These are phyloP conservation scores for Pseudogymnoascus sp. DNA, from an alignment of 2,329 filamentous ascomycete species.

Conservation along the genomic window DNA sequence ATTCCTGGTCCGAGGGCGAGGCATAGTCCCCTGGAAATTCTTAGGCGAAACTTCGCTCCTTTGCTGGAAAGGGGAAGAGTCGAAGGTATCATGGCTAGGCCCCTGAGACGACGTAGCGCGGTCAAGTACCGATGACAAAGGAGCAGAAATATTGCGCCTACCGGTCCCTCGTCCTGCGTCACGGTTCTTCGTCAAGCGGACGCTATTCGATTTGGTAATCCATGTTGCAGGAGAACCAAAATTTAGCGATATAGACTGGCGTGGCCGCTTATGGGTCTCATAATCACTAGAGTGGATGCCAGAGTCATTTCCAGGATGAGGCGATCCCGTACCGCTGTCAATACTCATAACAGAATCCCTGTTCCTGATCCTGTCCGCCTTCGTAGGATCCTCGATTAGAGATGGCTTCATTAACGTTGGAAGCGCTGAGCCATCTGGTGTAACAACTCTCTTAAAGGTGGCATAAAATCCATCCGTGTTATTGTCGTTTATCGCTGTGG, in stretches of 20 bases:
- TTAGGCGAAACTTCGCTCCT: constrained; percentile 17
- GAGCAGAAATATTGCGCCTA: constrained; percentile 47
- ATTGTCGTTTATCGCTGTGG: constrained; percentile 22
- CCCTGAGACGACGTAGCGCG: constrained; percentile 22
- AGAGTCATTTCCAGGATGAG: constrained; percentile 13
- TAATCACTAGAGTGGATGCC: constrained; percentile 24
- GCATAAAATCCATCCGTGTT: constrained; percentile 19
- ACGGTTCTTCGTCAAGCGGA: constrained; percentile 47
- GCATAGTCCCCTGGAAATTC: constrained; percentile 19
- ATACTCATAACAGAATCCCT: background rate
- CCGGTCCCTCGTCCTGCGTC: constrained; percentile 34
- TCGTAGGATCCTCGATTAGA: constrained; percentile 17
- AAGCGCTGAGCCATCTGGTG: constrained; percentile 19
- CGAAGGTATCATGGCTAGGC: constrained; percentile 18
- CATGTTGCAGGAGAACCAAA: constrained; percentile 49
- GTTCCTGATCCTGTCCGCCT: background rate
- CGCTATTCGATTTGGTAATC: constrained; percentile 48
- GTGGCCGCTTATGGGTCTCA: constrained; percentile 37
- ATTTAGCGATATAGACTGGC: constrained; percentile 51
- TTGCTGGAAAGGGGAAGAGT: constrained; percentile 20
- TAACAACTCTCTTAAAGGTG: constrained; percentile 24
- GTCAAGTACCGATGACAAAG: constrained; percentile 30
- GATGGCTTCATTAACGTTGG: constrained; percentile 27
- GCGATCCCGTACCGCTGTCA: background rate
- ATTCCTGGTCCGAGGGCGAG: constrained; percentile 30